Conservation (phyloP, 441 rosid genomes). For the Brassica balearica region DNA sequence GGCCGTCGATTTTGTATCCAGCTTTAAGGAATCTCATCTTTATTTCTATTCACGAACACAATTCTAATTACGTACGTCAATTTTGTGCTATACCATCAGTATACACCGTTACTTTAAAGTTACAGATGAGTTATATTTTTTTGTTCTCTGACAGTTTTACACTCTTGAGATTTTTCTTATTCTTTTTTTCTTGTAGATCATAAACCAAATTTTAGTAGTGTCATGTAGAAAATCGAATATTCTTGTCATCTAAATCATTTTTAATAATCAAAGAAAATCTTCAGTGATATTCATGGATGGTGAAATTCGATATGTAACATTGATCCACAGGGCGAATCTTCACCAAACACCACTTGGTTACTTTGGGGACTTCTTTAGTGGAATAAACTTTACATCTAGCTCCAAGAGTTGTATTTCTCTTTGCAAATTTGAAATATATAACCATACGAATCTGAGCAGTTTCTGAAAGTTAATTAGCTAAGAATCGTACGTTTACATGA, state of each 20-base stretch:
- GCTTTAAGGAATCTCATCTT: constrained; percentile 42
- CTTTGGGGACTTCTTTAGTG: constrained; percentile 15
- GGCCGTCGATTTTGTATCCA: constrained; percentile 37
- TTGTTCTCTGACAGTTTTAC: constrained; percentile 34
- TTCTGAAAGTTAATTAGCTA: no score
- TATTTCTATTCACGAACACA: constrained; percentile 45
- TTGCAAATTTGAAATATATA: no score
- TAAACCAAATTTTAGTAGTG: neutral
- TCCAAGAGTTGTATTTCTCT: neutral
- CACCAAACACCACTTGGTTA: constrained; percentile 17
- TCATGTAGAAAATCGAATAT: constrained; percentile 6
- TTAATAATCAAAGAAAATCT: neutral
- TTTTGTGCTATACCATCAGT: constrained; percentile 37
- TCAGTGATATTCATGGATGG: neutral
- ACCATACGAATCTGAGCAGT: no score
- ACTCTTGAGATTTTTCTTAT: neutral
- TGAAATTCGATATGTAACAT: neutral
- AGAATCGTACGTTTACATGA: no score
- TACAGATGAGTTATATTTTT: constrained; percentile 28
- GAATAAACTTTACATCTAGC: constrained; percentile 24
- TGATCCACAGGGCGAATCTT: constrained; percentile 8
- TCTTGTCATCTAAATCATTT: neutral
- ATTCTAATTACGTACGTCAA: constrained; percentile 36
- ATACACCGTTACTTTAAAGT: constrained; percentile 38
- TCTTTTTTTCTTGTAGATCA: neutral